Evolutionary conservation across 164 flowering plant genomes (phyloP).

Genomic region (Umbilicus rupestris): DNA sequence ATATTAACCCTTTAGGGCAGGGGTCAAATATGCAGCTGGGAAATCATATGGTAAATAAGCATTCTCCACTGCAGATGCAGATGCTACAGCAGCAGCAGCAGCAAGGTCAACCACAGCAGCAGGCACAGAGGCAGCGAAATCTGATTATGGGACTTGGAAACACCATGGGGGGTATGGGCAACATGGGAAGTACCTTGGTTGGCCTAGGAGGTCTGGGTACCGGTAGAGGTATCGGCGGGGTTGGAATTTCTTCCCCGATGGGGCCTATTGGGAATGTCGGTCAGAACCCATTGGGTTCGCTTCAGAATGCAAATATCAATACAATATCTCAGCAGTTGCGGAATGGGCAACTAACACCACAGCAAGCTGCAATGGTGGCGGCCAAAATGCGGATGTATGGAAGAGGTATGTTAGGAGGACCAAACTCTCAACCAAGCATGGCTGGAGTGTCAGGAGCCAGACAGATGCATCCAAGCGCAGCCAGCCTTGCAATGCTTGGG

Average conservation of each 20-base stretch:
- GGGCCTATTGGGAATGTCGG: slow-evolving; percentile 47
- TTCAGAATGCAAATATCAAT: slow-evolving; percentile 36
- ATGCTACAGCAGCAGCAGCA: slow-evolving; percentile 33
- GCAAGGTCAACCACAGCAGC: slow-evolving; percentile 21
- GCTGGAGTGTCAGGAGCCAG: slow-evolving; percentile 52
- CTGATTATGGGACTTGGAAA: slow-evolving; percentile 61
- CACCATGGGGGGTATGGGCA: slow-evolving; percentile 54
- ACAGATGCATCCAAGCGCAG: slow-evolving; percentile 53
- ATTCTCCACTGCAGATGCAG: slow-evolving; percentile 47
- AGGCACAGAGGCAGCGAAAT: slow-evolving; percentile 47
- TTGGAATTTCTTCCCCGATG: slow-evolving; percentile 59
- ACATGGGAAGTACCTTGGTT: slow-evolving; percentile 50
- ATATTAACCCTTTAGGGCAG: slow-evolving; percentile 43
- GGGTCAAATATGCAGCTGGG: slow-evolving; percentile 46
- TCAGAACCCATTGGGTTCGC: slow-evolving; percentile 48
- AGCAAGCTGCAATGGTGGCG: slow-evolving; percentile 34
- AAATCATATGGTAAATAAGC: slow-evolving; percentile 49
- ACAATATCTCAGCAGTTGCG: slow-evolving; percentile 49
- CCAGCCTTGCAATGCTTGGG: slow-evolving; percentile 63
- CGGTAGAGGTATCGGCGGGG: slow-evolving; percentile 51
- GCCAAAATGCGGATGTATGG: slow-evolving; percentile 36
- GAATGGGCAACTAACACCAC: slow-evolving; percentile 22
- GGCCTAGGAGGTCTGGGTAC: slow-evolving; percentile 57
- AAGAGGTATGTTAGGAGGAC: slow-evolving; percentile 38
- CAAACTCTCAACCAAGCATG: slow-evolving; percentile 37